Base-by-base conservation (phyloP, 495 filamentous ascomycete genomes). In the Xylaria palmicola region DNA sequence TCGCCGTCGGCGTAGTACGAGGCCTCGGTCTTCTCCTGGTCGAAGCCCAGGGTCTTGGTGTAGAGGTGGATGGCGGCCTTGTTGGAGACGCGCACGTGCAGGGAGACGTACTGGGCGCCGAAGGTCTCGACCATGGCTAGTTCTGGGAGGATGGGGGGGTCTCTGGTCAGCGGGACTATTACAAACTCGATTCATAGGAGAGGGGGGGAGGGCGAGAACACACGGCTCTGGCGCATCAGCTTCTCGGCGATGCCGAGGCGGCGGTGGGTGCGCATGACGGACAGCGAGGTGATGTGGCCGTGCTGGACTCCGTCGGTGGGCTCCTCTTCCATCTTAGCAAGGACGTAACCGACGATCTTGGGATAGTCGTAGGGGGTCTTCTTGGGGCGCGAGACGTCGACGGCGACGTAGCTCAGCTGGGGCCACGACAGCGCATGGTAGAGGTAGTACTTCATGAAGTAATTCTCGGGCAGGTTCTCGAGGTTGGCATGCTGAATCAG, bases 361-460 rank as follows among this genome's bases (percentile, higher is more conserved):
- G 94, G 94, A 57, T 95, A 93, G 68, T 94, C 87, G 68, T 93
- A 91, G n/a, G 86, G 88, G 55, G 79, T 82, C 75, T 86, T 88
- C 48, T 82, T 82, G 12, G 92, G 89, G 15, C 92, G 86, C 15
- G 86, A 87, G 17, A 88, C 84, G 74, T 98, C 93, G 67, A 98
- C 93, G 55, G 94, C 94, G 30, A 98, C 94, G 75, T 91, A 98
- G 68, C 88, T 93, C 51, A 98, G 86, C 73, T 97, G 93, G 8
- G 94, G 94, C 94, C 94, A 98, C 52, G 91, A 94, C 55, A 97
- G 85, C 6, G 94, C 94, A 77, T 98, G 94, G 85, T 98, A 98
- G 68, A 98, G 90, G 83, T 98, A 98, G 83, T 98, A 98, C 85
- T 98, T 98, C 77, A 95, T 86, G 77, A 97, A 98, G 84, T 98